A percentile compares a stretch with the other conserved stretches of the same genome.
phyloP scores from a whole-genome alignment of 2,329 filamentous ascomycete genomes.

The Fusarium chaquense region DNA sequence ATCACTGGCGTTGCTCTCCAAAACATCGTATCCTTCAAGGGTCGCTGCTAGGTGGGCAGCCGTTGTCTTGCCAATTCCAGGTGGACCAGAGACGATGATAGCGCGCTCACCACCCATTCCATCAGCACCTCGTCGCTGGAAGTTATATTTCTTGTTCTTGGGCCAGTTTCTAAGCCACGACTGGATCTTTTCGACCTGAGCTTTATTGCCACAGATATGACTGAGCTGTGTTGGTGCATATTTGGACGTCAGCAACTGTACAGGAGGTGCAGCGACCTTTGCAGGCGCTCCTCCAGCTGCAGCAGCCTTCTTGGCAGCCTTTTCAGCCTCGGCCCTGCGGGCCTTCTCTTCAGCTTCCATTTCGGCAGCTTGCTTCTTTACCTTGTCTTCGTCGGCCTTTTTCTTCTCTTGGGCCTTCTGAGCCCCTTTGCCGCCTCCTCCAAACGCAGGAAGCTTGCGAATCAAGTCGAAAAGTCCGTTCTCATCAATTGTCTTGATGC shows the following conservation, averaged over 20 bases:
- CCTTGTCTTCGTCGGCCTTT: slow-evolving; percentile 84
- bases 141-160: slow-evolving; percentile 81
- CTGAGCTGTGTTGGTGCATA: slow-evolving; percentile 87
- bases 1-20: slow-evolving; percentile 97
- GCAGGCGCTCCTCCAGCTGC: slow-evolving; percentile 41
- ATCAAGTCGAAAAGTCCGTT: slow-evolving; percentile 92
- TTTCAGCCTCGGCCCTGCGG: slow-evolving; percentile 63
- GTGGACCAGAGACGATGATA: slow-evolving; percentile 95
- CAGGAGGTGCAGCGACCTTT: slow-evolving; percentile 60
- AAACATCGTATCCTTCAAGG: slow-evolving; percentile 89
- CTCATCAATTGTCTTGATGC: slow-evolving; percentile 93
- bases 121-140: slow-evolving; percentile 85
- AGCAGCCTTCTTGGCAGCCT: slow-evolving; percentile 60
- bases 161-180: slow-evolving; percentile 87
- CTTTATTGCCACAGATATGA: slow-evolving; percentile 97
- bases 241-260: slow-evolving; percentile 91
- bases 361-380: slow-evolving; percentile 82
- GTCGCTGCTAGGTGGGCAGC: slow-evolving; percentile 95
- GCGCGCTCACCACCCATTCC: slow-evolving; percentile 86
- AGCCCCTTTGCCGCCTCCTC: slow-evolving; percentile 88
- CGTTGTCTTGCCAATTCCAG: slow-evolving; percentile 97
- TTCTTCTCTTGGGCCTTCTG: slow-evolving; percentile 88
- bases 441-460: slow-evolving; percentile 81
- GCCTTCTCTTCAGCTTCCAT: slow-evolving; percentile 85
- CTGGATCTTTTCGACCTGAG: slow-evolving; percentile 88